phyloP scores from a whole-genome alignment of 805 yeast genomes.

The Yarrowia keelungensis region DNA sequence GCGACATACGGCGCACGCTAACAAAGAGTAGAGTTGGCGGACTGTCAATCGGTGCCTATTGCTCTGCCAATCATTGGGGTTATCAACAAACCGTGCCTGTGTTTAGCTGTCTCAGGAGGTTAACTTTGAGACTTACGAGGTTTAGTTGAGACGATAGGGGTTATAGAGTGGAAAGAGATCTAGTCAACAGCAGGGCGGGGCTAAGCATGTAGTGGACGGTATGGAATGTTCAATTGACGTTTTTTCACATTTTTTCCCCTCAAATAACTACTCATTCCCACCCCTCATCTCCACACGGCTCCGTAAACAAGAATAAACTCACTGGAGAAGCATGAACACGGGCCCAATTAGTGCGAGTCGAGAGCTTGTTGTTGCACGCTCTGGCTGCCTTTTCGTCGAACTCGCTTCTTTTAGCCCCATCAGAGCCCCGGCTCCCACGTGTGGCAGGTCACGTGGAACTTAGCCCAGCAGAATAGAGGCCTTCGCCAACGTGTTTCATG shows the following conservation, averaged over 20 bases:
- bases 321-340: neutral
- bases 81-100: slow-evolving; percentile 30
- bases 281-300: slow-evolving; percentile 1
- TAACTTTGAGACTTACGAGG: neutral
- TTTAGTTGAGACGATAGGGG: neutral
- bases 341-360: slow-evolving; percentile 7
- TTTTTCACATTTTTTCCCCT: neutral
- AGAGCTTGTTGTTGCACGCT: slow-evolving; percentile 9
- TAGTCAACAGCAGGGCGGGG: too few relatives aligned
- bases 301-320: slow-evolving; percentile 20
- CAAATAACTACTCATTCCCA: neutral
- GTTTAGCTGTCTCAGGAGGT: slow-evolving; percentile 21
- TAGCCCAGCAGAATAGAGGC: too few relatives aligned
- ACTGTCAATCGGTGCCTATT: slow-evolving; percentile 7
- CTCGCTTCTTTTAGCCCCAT: slow-evolving; percentile 22
- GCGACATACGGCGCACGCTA: neutral
- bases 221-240: too few relatives aligned
- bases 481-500: too few relatives aligned
- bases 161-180: neutral
- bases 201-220: too few relatives aligned
- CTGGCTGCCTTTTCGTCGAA: slow-evolving; percentile 17
- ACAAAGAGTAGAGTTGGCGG: slow-evolving; percentile 11
- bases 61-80: slow-evolving; percentile 24
- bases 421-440: neutral
- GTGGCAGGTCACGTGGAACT: slow-evolving; percentile 1